phyloP scores from a whole-genome alignment of 805 yeast genomes.

The Wickerhamomyces chaumierensis region DNA sequence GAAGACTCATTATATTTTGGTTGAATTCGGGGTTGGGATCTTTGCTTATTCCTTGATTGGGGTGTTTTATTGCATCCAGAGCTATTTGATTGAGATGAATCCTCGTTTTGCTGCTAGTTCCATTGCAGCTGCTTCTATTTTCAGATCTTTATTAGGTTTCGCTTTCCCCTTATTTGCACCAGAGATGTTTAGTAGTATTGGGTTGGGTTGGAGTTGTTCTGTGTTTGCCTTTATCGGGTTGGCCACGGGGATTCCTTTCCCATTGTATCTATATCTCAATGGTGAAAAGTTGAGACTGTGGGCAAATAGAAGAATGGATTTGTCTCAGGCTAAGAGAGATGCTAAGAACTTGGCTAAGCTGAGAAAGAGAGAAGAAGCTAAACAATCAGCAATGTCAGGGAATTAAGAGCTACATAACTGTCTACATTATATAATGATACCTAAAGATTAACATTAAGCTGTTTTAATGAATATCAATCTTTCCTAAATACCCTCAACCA shows the following conservation, averaged over 20 bases:
- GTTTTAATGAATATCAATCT: no score
- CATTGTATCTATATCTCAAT: constrained; percentile 40
- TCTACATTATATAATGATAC: no score
- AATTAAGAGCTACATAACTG: no score
- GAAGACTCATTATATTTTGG: constrained; percentile 49
- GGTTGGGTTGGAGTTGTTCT: constrained; percentile 66
- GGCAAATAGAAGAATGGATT: constrained; percentile 41
- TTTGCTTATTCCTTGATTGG: constrained; percentile 50
- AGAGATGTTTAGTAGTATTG: constrained; percentile 41
- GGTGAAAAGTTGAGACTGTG: constrained; percentile 50
- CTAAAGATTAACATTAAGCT: no score
- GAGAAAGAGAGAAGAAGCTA: background rate
- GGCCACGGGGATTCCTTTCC: constrained; percentile 57
- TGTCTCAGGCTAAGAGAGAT: constrained; percentile 34
- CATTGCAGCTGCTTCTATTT: constrained; percentile 56
- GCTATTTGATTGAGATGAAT: constrained; percentile 62
- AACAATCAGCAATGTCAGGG: no score
- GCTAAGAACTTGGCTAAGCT: constrained; percentile 22
- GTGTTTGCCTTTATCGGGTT: constrained; percentile 47
- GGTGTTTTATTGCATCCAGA: constrained; percentile 58
- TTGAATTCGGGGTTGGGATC: constrained; percentile 46
- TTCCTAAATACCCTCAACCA: no score
- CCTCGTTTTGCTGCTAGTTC: constrained; percentile 60
- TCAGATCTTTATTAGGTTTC: constrained; percentile 58
- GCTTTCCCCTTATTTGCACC: constrained; percentile 57